Conservation (phyloP, 2,329 filamentous ascomycete genomes). For the Xylariales sp. region DNA sequence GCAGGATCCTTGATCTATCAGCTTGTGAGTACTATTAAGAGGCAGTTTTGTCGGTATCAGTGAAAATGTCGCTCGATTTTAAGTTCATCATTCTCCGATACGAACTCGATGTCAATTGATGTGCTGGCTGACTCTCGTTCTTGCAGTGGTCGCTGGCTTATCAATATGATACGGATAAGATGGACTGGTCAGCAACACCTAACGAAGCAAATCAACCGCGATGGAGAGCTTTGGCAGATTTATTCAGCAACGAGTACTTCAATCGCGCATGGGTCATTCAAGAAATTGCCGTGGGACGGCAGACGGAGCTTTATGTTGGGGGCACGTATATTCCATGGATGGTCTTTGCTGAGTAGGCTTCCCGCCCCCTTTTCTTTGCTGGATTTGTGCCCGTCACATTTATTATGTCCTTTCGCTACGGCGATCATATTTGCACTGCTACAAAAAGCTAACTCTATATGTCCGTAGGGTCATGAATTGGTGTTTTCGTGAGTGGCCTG, state of each 20-base stretch:
- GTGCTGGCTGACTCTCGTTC: background rate
- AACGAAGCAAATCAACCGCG: slow-evolving; percentile 3
- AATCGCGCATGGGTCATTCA: slow-evolving; percentile 35
- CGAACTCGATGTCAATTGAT: too few relatives aligned
- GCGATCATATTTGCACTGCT: background rate
- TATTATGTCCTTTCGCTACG: background rate
- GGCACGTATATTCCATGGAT: slow-evolving; percentile 30
- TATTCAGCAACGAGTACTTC: slow-evolving; percentile 35
- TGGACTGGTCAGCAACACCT: background rate
- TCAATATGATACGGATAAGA: slow-evolving; percentile 17
- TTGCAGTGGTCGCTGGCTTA: slow-evolving; percentile 1
- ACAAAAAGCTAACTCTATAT: slow-evolving; percentile 1
- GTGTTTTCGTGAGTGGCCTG: slow-evolving; percentile 23
- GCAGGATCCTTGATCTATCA: slow-evolving; percentile 23
- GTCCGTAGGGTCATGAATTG: slow-evolving; percentile 9
- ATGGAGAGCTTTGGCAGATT: slow-evolving; percentile 27
- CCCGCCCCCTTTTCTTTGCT: too few relatives aligned
- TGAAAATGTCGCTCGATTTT: background rate
- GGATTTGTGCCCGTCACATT: background rate
- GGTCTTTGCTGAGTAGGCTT: slow-evolving; percentile 22
- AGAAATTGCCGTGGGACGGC: slow-evolving; percentile 29
- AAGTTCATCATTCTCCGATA: too few relatives aligned
- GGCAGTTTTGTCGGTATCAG: background rate
- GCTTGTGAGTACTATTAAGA: slow-evolving; percentile 11
- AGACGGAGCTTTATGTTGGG: slow-evolving; percentile 31